Conservation (phyloP, 176 grass and related monocot species). For the Zizania latifolia region DNA sequence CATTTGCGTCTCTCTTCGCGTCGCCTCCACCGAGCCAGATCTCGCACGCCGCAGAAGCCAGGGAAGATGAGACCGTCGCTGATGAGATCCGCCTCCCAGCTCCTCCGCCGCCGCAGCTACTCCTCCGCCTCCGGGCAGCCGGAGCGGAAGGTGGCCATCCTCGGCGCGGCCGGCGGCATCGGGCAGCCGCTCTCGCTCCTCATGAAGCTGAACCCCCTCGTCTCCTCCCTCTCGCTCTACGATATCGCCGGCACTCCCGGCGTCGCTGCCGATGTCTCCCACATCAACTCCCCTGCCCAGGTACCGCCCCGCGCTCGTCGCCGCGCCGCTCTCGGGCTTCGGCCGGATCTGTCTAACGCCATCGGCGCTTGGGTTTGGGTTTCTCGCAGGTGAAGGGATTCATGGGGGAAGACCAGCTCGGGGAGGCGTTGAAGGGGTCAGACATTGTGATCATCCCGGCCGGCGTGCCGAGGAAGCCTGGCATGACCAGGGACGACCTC, state of each 20-base stretch:
- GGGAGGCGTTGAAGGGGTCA: constrained; percentile 36
- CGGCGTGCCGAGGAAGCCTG: constrained; percentile 52
- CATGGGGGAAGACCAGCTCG: constrained; percentile 38
- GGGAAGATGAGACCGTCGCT: constrained; percentile 22
- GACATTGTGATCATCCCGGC: constrained; percentile 50
- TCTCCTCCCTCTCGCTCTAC: constrained; percentile 50
- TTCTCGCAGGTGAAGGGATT: constrained; percentile 35
- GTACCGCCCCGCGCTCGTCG: not conserved
- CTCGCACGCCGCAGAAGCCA: not conserved
- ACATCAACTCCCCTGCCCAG: constrained; percentile 42
- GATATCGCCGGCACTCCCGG: constrained; percentile 51
- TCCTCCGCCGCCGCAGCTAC: constrained; percentile 25
- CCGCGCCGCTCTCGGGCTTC: not conserved
- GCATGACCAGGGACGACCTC: constrained; percentile 51
- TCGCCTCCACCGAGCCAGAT: not conserved
- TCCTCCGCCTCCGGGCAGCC: constrained; percentile 10
- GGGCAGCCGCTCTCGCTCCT: constrained; percentile 43
- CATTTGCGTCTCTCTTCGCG: too few species aligned
- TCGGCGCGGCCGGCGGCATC: constrained; percentile 42
- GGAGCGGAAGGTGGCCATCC: constrained; percentile 42
- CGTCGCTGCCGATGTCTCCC: constrained; percentile 47
- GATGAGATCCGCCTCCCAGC: constrained; percentile 19
- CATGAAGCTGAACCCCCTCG: constrained; percentile 55
- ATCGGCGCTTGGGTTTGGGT: not conserved
- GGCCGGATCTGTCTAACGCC: not conserved